phyloP scores from a whole-genome alignment of 2,329 filamentous ascomycete genomes.

The Macrophomina pseudophaseolina region DNA sequence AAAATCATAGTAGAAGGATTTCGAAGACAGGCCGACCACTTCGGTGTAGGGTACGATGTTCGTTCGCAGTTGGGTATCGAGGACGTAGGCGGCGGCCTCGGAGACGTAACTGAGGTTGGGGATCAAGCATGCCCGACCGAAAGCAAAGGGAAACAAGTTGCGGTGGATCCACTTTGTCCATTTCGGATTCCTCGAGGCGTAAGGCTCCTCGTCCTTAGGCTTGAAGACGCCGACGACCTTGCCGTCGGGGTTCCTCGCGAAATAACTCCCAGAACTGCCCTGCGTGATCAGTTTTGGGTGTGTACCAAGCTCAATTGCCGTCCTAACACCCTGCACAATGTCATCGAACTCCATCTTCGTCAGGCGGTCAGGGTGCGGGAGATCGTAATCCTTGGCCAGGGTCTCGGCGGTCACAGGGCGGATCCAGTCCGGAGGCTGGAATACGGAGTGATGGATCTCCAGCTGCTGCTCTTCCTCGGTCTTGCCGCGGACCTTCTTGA shows the following conservation, averaged over 20 bases:
- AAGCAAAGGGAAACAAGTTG: constrained; percentile 96
- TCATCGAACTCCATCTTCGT: constrained; percentile 82
- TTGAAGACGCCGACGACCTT: constrained; percentile 99
- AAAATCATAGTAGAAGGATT: constrained; percentile 97
- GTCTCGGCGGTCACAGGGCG: constrained; percentile 78
- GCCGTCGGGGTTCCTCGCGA: constrained; percentile 87
- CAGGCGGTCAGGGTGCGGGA: constrained; percentile 68
- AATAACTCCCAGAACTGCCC: constrained; percentile 97
- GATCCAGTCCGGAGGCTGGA: constrained; percentile 88
- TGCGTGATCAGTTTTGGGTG: constrained; percentile 97
- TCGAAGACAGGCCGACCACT: constrained; percentile 90
- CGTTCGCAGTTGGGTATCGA: constrained; percentile 87
- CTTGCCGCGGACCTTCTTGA: constrained; percentile 74
- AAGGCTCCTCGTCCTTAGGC: constrained; percentile 98
- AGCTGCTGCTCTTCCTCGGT: constrained; percentile 80
- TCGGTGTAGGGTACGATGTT: constrained; percentile 96
- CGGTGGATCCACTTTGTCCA: constrained; percentile 99
- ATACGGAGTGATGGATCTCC: constrained; percentile 97
- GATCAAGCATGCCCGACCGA: constrained; percentile 92
- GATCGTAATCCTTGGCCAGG: constrained; percentile 63
- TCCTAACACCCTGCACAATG: constrained; percentile 85
- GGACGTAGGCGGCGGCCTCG: constrained; percentile 93
- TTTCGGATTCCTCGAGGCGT: constrained; percentile 94
- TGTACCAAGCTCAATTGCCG: constrained; percentile 86
- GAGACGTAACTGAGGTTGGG: constrained; percentile 98